Conservation (phyloP, 2,329 filamentous ascomycete species). For the Dothistroma pini region DNA sequence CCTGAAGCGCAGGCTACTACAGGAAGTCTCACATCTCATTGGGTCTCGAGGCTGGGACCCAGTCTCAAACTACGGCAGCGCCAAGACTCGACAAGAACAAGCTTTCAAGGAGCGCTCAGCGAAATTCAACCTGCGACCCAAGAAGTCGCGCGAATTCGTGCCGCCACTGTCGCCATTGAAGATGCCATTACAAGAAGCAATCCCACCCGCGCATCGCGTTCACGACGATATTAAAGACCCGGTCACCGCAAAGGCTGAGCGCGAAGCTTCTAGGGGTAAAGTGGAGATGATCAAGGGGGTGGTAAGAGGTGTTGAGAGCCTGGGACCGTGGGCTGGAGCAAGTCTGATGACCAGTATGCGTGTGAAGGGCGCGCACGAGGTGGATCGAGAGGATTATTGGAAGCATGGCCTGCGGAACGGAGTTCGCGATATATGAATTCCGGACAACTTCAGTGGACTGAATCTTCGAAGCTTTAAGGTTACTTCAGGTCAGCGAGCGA, state of each 20-base stretch:
- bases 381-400: conserved; percentile 69
- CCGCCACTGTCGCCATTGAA: conserved; percentile 20
- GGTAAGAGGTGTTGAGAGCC: conserved; percentile 63
- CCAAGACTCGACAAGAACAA: conserved; percentile 16
- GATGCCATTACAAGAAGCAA: conserved; percentile 25
- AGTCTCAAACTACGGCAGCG: conserved; percentile 65
- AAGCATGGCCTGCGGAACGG: conserved; percentile 55
- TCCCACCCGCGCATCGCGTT: conserved; percentile 23
- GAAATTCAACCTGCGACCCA: conserved; percentile 13
- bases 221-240: conserved; percentile 34
- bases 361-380: conserved; percentile 63
- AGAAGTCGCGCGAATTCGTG: conserved; percentile 6
- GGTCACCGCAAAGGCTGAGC: conserved; percentile 57
- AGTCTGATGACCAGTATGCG: conserved; percentile 67
- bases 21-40: conserved; percentile 68
- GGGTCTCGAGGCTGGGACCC: conserved; percentile 71
- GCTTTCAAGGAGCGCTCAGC: conserved; percentile 20
- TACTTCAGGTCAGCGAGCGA: background rate
- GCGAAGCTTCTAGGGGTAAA: conserved; percentile 45
- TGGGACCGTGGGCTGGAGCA: conserved; percentile 72
- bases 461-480: background rate
- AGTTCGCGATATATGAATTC: conserved; percentile 13
- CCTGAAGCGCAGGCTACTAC: conserved; percentile 69
- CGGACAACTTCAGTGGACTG: background rate
- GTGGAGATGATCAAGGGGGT: conserved; percentile 51